Base-by-base conservation (phyloP, 78 protist species). In the slime mould (Dictyostelium discoideum) region DNA sequence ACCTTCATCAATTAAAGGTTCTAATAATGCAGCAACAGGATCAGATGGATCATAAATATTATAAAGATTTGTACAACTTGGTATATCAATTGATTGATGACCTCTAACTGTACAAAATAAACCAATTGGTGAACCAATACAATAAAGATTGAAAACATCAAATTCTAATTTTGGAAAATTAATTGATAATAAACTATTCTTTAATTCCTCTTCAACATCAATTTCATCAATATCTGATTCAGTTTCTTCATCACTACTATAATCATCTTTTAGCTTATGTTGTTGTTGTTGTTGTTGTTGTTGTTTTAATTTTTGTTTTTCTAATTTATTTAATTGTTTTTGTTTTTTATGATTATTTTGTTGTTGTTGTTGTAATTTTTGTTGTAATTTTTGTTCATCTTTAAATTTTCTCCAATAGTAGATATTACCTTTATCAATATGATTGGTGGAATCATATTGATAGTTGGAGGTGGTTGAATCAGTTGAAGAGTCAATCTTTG, bases 41-140 rank as follows among this genome's bases (percentile, higher is more conserved):
- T 89, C 94, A 10, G 94, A 89, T 57, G 16, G 94, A 69, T 89
- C 94, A 37, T 57, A 46, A 48, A 89, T 81, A 48, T 89, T 89
- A 48, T 40, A 89, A 1, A 89, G 50, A 69, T 89, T 89, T 63
- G 83, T 42, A 89, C 94, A 89, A 22, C 81, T 89, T 57, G 94
- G 94, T 11, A 89, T 81, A n/a, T 83, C 85, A 6, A 89, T 77
- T n/a, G 48, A 24, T 26, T 85, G 84, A 24, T 89, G 94, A 69
- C 94, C 94, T 44, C 94, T 57, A 26, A 89, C 84, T 3, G 94
- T 89, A 48, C 76, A 80, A 6, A 89, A 24, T 3, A 89, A 60
- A 67, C 87, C 94, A n/a, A 89, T 54, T n/a, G 94, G 94, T 29
- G 83, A 65, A 14, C 94, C 94, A 80, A 89, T 89, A 32, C 87